Conservation (phyloP, 345 rosid genomes). For the Eucalyptus brandiana region DNA sequence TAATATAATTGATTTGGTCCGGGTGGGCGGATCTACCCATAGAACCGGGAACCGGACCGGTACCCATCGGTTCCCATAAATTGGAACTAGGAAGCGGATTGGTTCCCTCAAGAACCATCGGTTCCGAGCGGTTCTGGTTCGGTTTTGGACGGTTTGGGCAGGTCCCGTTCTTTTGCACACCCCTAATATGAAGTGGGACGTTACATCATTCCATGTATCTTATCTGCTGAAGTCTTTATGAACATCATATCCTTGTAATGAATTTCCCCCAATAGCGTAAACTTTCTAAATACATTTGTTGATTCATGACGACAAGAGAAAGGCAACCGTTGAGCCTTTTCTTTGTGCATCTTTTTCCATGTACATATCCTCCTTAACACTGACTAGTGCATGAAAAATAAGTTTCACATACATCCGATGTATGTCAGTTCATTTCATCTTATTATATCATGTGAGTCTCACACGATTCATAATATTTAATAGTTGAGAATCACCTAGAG, state of each 20-base stretch:
- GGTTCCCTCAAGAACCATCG: too few relatives aligned
- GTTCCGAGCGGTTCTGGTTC: too few relatives aligned
- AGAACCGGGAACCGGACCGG: too few relatives aligned
- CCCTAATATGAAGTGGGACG: neutral
- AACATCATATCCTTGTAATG: neutral
- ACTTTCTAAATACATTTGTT: neutral
- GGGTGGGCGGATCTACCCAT: too few relatives aligned
- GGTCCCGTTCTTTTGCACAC: too few relatives aligned
- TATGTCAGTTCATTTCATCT: neutral
- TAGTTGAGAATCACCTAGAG: accelerated
- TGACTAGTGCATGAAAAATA: neutral
- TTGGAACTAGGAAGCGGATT: too few relatives aligned
- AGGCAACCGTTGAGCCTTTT: neutral
- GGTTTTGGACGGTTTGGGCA: accelerated
- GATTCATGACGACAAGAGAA: neutral
- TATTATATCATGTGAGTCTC: neutral
- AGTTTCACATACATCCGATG: neutral
- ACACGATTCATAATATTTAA: neutral
- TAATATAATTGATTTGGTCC: too few relatives aligned
- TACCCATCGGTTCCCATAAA: too few relatives aligned
- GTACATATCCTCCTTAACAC: neutral
- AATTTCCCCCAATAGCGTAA: neutral
- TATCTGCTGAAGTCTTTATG: neutral
- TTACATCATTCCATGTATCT: neutral
- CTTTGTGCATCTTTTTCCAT: neutral